phyloP scores from a whole-genome alignment of 371 early-diverging fungal genomes.

The Mortierella sp. region DNA sequence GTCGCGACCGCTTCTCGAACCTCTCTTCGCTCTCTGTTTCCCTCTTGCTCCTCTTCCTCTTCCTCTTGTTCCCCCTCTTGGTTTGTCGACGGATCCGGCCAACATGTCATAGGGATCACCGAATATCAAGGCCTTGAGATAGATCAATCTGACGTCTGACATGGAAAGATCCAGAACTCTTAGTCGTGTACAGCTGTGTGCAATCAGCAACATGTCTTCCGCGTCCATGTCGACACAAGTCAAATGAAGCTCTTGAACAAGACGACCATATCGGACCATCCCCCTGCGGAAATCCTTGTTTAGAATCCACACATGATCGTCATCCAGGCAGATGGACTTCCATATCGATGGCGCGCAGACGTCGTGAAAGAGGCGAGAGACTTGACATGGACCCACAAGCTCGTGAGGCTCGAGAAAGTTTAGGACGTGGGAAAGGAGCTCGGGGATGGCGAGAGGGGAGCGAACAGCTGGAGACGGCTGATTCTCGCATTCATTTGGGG shows the following conservation, averaged over 20 bases:
- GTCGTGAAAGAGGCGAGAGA: slow-evolving; percentile 16
- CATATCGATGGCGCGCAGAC: slow-evolving; percentile 18
- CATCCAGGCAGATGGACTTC: slow-evolving; percentile 2
- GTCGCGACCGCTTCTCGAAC: no score
- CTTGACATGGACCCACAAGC: slow-evolving; percentile 5
- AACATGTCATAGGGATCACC: slow-evolving; percentile 23
- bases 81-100: not conserved
- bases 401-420: not conserved
- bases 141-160: slow-evolving; percentile 26
- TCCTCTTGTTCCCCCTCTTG: slow-evolving; percentile 1
- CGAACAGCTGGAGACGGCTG: no score
- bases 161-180: slow-evolving; percentile 16
- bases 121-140: slow-evolving; percentile 26
- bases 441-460: slow-evolving; percentile 13
- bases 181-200: slow-evolving; percentile 24
- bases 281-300: slow-evolving; percentile 33
- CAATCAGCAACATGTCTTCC: slow-evolving; percentile 29
- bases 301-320: slow-evolving; percentile 5
- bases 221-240: slow-evolving; percentile 5
- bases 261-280: slow-evolving; percentile 24
- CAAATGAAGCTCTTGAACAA: slow-evolving; percentile 10
- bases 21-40: no score
- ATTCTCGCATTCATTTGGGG: no score
- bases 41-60: slow-evolving; percentile 6
- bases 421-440: slow-evolving; percentile 10